These are phyloP conservation scores for Euphrasia arctica DNA, from an alignment of 305 asterid genomes.

Conservation along the genomic window DNA sequence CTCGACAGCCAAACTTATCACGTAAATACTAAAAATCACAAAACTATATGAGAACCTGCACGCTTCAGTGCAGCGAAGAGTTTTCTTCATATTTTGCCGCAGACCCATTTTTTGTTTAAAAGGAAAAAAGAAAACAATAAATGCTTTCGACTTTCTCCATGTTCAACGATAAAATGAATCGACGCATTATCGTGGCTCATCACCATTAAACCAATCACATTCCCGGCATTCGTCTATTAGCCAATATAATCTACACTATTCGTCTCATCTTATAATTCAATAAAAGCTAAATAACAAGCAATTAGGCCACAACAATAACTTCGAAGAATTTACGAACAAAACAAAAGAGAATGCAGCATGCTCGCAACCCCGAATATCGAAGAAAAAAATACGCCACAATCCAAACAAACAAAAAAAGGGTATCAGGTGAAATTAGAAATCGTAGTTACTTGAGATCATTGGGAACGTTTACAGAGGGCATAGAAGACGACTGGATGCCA, in stretches of 20 bases:
- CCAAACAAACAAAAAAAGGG: constrained; percentile 10
- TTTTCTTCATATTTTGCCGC: neutral
- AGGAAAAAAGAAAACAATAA: neutral
- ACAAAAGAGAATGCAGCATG: neutral
- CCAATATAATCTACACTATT: constrained; percentile 3
- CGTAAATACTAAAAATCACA: neutral
- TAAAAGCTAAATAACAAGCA: neutral
- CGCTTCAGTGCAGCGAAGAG: constrained; percentile 14
- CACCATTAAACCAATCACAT: constrained; percentile 4
- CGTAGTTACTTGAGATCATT: constrained; percentile 48
- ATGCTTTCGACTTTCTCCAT: no score
- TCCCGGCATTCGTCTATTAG: constrained; percentile 13
- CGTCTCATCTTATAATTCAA: neutral
- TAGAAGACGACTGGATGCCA: constrained; percentile 40
- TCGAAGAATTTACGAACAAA: neutral
- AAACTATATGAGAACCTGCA: constrained; percentile 10
- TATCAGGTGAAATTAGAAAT: constrained; percentile 14
- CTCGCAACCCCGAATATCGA: no score
- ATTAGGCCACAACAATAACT: constrained; percentile 14
- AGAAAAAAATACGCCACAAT: constrained; percentile 14
- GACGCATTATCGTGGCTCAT: neutral
- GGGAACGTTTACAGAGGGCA: constrained; percentile 34
- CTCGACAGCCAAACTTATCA: neutral
- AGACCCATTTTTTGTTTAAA: neutral
- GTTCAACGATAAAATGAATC: constrained; percentile 1